Conservation (phyloP, 306 rosid genomes). For the Arachis hypogaea region DNA sequence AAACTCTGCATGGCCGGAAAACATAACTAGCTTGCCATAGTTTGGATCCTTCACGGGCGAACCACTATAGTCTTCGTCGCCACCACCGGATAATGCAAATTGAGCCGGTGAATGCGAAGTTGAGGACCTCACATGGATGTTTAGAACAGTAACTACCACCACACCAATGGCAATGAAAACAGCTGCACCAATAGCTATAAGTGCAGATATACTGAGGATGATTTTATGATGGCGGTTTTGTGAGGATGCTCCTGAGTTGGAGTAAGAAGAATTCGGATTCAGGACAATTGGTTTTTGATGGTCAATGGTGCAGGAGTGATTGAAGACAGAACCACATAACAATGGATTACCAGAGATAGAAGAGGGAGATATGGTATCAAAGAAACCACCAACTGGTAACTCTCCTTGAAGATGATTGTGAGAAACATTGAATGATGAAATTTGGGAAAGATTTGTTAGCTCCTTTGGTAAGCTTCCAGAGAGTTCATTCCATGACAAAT, state of each 20-base stretch:
- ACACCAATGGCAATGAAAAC: constrained; percentile 77
- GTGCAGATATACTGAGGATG: constrained; percentile 78
- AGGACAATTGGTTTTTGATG: constrained; percentile 97
- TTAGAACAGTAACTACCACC: constrained; percentile 69
- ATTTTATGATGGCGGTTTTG: constrained; percentile 60
- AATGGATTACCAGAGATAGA: constrained; percentile 73
- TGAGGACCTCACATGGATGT: constrained; percentile 66
- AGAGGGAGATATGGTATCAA: constrained; percentile 74
- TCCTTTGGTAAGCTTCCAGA: constrained; percentile 90
- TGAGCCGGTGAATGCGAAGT: constrained; percentile 58
- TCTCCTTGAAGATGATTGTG: constrained; percentile 85
- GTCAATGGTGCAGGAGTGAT: constrained; percentile 71
- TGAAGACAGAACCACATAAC: constrained; percentile 82
- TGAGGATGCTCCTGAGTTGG: constrained; percentile 54
- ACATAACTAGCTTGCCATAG: constrained; percentile 85
- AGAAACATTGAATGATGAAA: constrained; percentile 73
- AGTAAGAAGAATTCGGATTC: constrained; percentile 80
- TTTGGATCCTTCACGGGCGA: constrained; percentile 67
- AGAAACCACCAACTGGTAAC: constrained; percentile 92
- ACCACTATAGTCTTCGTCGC: constrained; percentile 67
- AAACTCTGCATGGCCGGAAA: constrained; percentile 81
- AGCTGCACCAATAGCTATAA: constrained; percentile 93
- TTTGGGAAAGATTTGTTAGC: constrained; percentile 76
- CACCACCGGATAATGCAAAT: constrained; percentile 68
- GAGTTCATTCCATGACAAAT: constrained; percentile 77